Conservation (phyloP, 2,329 filamentous ascomycete genomes). For the Furcasterigmium sp. region DNA sequence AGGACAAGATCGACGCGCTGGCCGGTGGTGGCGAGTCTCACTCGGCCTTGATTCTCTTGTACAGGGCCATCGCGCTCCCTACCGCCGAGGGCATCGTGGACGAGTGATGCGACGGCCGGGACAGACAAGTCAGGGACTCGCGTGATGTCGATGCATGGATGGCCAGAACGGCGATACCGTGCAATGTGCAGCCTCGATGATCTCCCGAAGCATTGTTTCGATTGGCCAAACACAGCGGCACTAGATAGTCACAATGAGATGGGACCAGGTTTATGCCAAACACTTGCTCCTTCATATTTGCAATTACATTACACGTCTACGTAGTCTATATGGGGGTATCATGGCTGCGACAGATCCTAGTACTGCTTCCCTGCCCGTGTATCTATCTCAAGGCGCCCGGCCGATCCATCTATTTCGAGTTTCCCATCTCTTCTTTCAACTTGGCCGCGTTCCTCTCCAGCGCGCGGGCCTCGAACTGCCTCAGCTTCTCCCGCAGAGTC, state of each 20-base stretch:
- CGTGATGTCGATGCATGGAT: too few species aligned
- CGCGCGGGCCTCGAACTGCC: slow-evolving; percentile 31
- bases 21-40: slow-evolving; percentile 86
- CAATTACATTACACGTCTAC: too few species aligned
- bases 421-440: slow-evolving; percentile 1
- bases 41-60: slow-evolving; percentile 75
- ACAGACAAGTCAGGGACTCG: neutral
- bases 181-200: too few species aligned
- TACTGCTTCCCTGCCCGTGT: too few species aligned
- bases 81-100: slow-evolving; percentile 38
- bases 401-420: neutral
- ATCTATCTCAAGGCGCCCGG: too few species aligned
- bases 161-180: neutral
- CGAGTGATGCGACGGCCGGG: slow-evolving; percentile 11
- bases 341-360: too few species aligned
- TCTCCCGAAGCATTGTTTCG: too few species aligned
- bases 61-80: slow-evolving; percentile 68
- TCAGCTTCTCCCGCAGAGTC: slow-evolving; percentile 36
- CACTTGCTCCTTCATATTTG: too few species aligned
- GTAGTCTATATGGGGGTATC: too few species aligned
- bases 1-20: slow-evolving; percentile 85
- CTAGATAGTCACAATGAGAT: neutral
- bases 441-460: slow-evolving; percentile 25
- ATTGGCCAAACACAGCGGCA: neutral
- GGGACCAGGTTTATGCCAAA: too few species aligned